Evolutionary conservation across 352 stramenopile genomes (phyloP).

Genomic region (Pythium coloratum): DNA sequence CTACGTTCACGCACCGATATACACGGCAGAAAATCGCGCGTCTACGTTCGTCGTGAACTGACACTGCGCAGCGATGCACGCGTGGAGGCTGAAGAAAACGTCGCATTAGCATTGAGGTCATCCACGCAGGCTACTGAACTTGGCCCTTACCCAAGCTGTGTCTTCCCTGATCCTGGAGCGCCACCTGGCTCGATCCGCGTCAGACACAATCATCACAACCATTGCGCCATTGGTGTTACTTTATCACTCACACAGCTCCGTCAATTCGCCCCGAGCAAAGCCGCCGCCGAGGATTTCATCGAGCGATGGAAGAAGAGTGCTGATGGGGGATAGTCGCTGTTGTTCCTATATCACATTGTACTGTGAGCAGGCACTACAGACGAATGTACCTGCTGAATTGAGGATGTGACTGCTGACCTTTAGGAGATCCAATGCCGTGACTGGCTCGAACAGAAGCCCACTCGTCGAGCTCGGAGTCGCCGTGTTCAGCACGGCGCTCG

Average conservation of each 20-base stretch:
- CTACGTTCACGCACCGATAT: slow-evolving; percentile 47
- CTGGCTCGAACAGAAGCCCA: background rate
- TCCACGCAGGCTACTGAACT: background rate
- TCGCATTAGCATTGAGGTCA: background rate
- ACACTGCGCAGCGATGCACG: slow-evolving; percentile 63
- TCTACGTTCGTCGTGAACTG: slow-evolving; percentile 13
- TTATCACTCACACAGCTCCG: slow-evolving; percentile 61
- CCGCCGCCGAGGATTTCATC: slow-evolving; percentile 68
- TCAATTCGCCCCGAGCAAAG: slow-evolving; percentile 68
- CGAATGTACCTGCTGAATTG: background rate
- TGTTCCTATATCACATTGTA: slow-evolving; percentile 3
- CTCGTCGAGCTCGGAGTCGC: background rate
- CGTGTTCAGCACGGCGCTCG: slow-evolving; percentile 2
- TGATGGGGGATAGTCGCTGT: slow-evolving; percentile 26
- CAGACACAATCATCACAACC: too few species aligned
- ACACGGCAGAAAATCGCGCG: slow-evolving; percentile 37
- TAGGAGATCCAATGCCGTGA: slow-evolving; percentile 19
- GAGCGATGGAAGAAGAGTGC: slow-evolving; percentile 43
- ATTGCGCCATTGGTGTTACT: too few species aligned
- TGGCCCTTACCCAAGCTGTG: slow-evolving; percentile 58
- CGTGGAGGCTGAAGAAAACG: slow-evolving; percentile 50
- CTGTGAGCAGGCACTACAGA: too few species aligned
- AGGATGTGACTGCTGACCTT: slow-evolving; percentile 6
- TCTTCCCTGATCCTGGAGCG: slow-evolving; percentile 70
- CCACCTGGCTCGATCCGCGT: slow-evolving; percentile 36